phyloP scores from a whole-genome alignment of 495 filamentous ascomycete genomes.

The Friedmanniomyces simplex region DNA sequence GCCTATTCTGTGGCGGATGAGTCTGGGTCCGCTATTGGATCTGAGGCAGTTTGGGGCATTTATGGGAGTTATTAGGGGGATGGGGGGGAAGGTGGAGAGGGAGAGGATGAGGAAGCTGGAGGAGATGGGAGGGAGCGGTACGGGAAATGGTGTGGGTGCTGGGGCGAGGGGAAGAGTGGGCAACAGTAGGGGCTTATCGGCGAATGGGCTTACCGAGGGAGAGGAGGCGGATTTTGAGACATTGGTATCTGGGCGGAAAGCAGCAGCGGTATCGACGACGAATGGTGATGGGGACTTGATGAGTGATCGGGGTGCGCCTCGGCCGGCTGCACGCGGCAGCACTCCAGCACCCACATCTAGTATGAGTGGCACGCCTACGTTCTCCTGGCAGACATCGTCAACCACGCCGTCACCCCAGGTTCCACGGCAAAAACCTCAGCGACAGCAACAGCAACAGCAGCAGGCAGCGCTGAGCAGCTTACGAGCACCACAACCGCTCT shows the following conservation, averaged over 20 bases:
- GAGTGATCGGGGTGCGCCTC: slow-evolving; percentile 29
- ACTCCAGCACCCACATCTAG: background rate
- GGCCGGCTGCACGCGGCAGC: slow-evolving; percentile 3
- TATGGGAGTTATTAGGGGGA: slow-evolving; percentile 71
- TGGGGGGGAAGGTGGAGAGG: slow-evolving; percentile 71
- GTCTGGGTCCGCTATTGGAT: slow-evolving; percentile 77
- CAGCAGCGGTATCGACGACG: slow-evolving; percentile 7
- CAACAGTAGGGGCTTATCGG: slow-evolving; percentile 33
- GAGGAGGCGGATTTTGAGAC: slow-evolving; percentile 70
- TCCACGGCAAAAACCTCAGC: slow-evolving; percentile 18
- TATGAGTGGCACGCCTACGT: slow-evolving; percentile 30
- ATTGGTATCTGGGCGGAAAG: slow-evolving; percentile 60
- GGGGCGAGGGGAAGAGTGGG: background rate
- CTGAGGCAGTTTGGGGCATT: slow-evolving; percentile 78
- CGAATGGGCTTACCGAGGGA: slow-evolving; percentile 42
- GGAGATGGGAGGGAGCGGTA: slow-evolving; percentile 52
- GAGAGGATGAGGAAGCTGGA: slow-evolving; percentile 81
- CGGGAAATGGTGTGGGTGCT: background rate
- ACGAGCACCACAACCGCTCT: background rate
- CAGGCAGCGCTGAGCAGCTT: background rate
- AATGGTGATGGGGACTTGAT: slow-evolving; percentile 33
- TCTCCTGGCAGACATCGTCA: slow-evolving; percentile 38
- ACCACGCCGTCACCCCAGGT: slow-evolving; percentile 22
- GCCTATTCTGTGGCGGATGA: slow-evolving; percentile 84
- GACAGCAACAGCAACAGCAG: slow-evolving; percentile 21